phyloP scores from a whole-genome alignment of 2,329 filamentous ascomycete species.

The Coniochaeta sp. region DNA sequence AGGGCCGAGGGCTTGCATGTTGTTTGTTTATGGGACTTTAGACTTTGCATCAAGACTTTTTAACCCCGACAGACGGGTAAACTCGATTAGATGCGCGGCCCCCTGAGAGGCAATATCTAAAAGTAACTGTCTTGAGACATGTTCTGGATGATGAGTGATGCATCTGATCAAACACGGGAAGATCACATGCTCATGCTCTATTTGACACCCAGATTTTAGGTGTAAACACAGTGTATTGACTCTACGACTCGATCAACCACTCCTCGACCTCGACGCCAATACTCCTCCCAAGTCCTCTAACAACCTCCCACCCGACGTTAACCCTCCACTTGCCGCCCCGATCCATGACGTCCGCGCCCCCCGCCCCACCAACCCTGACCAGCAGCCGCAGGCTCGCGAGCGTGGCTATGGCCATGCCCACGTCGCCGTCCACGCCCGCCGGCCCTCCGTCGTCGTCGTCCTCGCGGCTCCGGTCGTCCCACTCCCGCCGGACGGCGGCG shows the following conservation, averaged over 20 bases:
- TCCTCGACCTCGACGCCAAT: slow-evolving; percentile 75
- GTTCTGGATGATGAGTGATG: background rate
- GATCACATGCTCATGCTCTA: too few species aligned
- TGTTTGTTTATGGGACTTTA: background rate
- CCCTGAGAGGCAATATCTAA: background rate
- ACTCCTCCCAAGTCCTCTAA: slow-evolving; percentile 60
- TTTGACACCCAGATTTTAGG: too few species aligned
- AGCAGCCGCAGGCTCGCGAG: slow-evolving; percentile 63
- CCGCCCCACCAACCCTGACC: slow-evolving; percentile 50
- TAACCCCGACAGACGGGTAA: background rate
- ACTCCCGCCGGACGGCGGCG: slow-evolving; percentile 53
- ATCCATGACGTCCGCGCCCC: slow-evolving; percentile 55
- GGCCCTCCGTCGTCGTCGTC: slow-evolving; percentile 21
- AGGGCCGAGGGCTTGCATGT: background rate
- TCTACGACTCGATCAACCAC: slow-evolving; percentile 52
- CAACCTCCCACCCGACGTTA: slow-evolving; percentile 71
- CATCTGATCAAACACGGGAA: background rate
- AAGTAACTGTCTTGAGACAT: background rate
- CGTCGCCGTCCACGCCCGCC: slow-evolving; percentile 40
- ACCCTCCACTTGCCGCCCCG: slow-evolving; percentile 68
- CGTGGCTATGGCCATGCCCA: slow-evolving; percentile 62
- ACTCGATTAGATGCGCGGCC: background rate
- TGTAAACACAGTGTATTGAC: background rate
- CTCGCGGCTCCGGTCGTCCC: slow-evolving; percentile 24
- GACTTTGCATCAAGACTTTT: slow-evolving; percentile 1